Evolutionary conservation across 192 early-diverging fungal species (phyloP), one percentile per base, ranked within the genome.

Genomic region (Coemansia reversa): DNA sequence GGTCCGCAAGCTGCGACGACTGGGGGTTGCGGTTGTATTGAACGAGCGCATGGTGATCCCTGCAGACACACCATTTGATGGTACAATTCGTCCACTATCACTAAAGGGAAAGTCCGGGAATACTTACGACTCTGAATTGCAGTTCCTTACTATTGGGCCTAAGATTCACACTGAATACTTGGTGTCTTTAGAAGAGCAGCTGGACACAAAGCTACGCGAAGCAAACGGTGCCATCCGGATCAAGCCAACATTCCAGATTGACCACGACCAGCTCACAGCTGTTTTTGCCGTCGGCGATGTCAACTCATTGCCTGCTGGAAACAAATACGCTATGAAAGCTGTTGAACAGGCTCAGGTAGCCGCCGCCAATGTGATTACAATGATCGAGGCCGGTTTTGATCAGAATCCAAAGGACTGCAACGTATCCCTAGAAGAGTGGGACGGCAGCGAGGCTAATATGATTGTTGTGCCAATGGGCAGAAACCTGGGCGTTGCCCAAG

Each of bases 261-360:
- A 67, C 19, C 50, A 58, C 1, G 50, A 68, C 0, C n/a, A 19
- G 0, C 63, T 81, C 24, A 47, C 62, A 5, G 71, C 79, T 12
- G 75, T 88, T 11, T 88, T 88, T 61, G 85, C 72, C 0, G 65
- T 80, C 0, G 86, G 86, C 24, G 86, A 88, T 23, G 81, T 81
- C 14, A 69, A 79, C 16, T 72, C 80, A 29, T 20, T 66, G 28
- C 76, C 81, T 0, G 67, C 50, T 0, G 72, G 72, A 1, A 58
- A 61, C 16, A 83, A 83, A 24, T 73, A 60, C 25, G 66, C 69
- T 0, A 22, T 73, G 2, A 66, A 73, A 39, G 76, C 65, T 4
- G 65, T 29, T 0, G 70, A 64, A 19, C 76, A 79, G 42, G 67
- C 39, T 0, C 23, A 56, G 2, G 16, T 67, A 9, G 76, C 69